A percentile compares a stretch with the other conserved stretches of the same genome.
Evolutionary conservation across 352 stramenopile species (phyloP).

Genomic region (Bremia lactucae): DNA sequence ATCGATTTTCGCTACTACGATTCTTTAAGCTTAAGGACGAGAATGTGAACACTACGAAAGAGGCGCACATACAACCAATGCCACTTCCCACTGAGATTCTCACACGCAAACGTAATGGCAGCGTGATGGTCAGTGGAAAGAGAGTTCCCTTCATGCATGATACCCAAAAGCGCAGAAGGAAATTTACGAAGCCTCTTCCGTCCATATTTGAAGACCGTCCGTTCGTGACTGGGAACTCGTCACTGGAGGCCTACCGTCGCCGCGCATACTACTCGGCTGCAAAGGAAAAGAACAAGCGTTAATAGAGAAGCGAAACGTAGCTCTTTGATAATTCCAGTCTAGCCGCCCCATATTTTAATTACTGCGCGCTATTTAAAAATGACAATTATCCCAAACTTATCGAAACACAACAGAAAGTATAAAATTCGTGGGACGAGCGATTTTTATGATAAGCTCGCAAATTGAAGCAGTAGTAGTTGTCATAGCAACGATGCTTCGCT

Average conservation of each 20-base stretch:
- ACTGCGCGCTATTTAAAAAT: too few species aligned
- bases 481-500: too few species aligned
- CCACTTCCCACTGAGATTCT: conserved; percentile 23
- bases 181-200: conserved; percentile 11
- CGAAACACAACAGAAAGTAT: too few species aligned
- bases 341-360: too few species aligned
- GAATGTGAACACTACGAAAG: conserved; percentile 5
- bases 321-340: too few species aligned
- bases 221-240: conserved; percentile 12
- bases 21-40: conserved; percentile 22
- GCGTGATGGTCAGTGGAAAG: conserved; percentile 28
- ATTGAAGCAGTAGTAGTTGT: too few species aligned
- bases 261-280: conserved; percentile 28
- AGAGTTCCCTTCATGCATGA: conserved; percentile 31
- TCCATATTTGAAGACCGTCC: conserved; percentile 22
- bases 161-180: conserved; percentile 19
- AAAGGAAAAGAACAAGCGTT: conserved; percentile 26
- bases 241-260: conserved; percentile 26
- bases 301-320: too few species aligned
- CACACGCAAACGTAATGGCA: conserved; percentile 21
- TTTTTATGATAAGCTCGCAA: too few species aligned
- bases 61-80: conserved; percentile 10
- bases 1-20: conserved; percentile 21
- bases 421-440: too few species aligned
- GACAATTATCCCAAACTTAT: too few species aligned